Evolutionary conservation across 257 asterid species (phyloP).

Genomic region (Solanum paucissectum): DNA sequence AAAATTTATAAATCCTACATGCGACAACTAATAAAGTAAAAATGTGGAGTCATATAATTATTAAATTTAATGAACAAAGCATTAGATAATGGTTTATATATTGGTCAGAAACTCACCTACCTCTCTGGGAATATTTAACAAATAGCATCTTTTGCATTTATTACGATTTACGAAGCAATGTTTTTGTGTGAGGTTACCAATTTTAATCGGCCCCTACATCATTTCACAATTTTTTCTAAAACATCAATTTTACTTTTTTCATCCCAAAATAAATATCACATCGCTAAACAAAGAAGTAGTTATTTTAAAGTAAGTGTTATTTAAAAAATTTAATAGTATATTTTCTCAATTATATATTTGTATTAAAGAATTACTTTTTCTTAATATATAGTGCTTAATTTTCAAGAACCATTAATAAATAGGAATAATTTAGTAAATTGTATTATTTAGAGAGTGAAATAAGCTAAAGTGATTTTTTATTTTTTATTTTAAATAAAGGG

Average conservation of each 20-base stretch:
- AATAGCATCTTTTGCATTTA: neutral
- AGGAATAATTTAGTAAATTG: too few relatives aligned
- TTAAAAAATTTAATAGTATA: too few relatives aligned
- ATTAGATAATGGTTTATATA: neutral
- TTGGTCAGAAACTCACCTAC: neutral
- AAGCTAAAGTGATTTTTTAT: too few relatives aligned
- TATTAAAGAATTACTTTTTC: too few relatives aligned
- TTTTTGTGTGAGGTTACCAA: neutral
- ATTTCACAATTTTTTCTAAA: neutral
- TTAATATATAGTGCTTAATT: too few relatives aligned
- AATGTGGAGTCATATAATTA: neutral
- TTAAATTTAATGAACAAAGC: neutral
- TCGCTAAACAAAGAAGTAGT: neutral
- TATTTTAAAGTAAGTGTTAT: too few relatives aligned
- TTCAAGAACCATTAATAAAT: neutral
- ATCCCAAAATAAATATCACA: neutral
- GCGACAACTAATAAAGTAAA: neutral
- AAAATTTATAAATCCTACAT: neutral
- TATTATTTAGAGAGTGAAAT: too few relatives aligned
- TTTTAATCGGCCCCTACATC: neutral
- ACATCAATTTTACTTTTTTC: neutral
- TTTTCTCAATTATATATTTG: too few relatives aligned
- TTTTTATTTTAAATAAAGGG: too few relatives aligned
- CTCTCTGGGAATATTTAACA: neutral
- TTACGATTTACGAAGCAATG: neutral